Evolutionary conservation across 805 yeast genomes (phyloP).

Genomic region (Candida pini): DNA sequence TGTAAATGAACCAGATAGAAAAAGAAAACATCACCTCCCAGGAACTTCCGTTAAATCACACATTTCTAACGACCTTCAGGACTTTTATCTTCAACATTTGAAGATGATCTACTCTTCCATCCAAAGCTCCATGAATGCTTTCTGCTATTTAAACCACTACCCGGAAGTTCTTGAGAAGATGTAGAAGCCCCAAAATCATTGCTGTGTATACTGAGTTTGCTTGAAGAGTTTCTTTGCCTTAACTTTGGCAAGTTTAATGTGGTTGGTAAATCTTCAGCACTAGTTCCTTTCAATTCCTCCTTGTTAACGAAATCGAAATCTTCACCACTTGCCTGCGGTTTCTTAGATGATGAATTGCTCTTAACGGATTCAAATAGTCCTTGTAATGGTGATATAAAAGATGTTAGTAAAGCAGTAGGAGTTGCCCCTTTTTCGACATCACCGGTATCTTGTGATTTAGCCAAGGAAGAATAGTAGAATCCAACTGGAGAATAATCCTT

Average conservation of each 20-base stretch:
- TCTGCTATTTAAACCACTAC: conserved; percentile 6
- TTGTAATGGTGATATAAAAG: not conserved
- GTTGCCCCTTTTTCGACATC: too few species aligned
- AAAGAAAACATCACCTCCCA: too few species aligned
- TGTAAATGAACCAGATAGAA: not conserved
- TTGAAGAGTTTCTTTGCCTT: conserved; percentile 8
- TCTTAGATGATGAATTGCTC: not conserved
- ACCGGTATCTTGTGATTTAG: not conserved
- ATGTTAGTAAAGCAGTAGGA: too few species aligned
- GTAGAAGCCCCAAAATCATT: not conserved
- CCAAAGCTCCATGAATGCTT: conserved; percentile 22
- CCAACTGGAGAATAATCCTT: too few species aligned
- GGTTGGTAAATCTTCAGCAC: conserved; percentile 2
- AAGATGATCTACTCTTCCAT: conserved; percentile 18
- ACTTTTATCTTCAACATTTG: not conserved
- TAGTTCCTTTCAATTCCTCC: conserved; percentile 18
- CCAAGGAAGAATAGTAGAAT: too few species aligned
- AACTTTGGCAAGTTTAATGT: conserved; percentile 9
- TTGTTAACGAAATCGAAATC: conserved; percentile 45
- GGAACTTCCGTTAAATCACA: too few species aligned
- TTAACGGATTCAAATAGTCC: too few species aligned
- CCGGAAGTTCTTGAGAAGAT: too few species aligned
- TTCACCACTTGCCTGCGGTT: conserved; percentile 13
- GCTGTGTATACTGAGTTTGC: too few species aligned
- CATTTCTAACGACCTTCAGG: not conserved